Conservation (phyloP, 148 eudicot genomes). For the Selenicereus undatus region DNA sequence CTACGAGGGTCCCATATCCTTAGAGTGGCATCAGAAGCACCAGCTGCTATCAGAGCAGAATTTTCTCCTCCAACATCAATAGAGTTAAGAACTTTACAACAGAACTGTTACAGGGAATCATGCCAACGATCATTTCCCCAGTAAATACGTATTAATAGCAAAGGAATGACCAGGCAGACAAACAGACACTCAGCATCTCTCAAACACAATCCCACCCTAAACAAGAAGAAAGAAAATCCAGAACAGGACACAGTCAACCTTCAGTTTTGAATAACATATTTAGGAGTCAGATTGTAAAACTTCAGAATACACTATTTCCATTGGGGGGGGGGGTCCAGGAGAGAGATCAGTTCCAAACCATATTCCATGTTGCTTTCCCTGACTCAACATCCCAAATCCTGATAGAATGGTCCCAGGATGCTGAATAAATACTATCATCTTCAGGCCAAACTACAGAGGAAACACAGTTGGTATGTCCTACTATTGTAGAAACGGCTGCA, state of each 20-base stretch:
- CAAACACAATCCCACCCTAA: not conserved
- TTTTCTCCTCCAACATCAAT: slow-evolving; percentile 92
- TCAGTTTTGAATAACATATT: not conserved
- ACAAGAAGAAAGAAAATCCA: not conserved
- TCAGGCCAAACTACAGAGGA: slow-evolving; percentile 85
- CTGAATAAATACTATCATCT: slow-evolving; percentile 74
- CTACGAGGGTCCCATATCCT: slow-evolving; percentile 99
- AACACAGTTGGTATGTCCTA: slow-evolving; percentile 88
- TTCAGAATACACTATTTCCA: not conserved
- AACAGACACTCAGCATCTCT: not conserved
- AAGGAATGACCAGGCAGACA: not conserved
- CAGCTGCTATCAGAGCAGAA: slow-evolving; percentile 80
- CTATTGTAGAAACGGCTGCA: slow-evolving; percentile 68
- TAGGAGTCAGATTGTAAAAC: not conserved
- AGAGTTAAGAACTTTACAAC: slow-evolving; percentile 75
- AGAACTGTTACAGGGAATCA: slow-evolving; percentile 37
- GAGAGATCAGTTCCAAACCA: slow-evolving; percentile 44
- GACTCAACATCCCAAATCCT: slow-evolving; percentile 94
- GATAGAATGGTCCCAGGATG: slow-evolving; percentile 94
- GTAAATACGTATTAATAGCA: not conserved
- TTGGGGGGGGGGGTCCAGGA: not conserved
- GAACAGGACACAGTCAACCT: not conserved
- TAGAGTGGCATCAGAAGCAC: slow-evolving; percentile 77
- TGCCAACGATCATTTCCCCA: not conserved
- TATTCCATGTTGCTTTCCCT: slow-evolving; percentile 64